Base-by-base conservation (phyloP, 805 yeast species). In the Ogataea pini region DNA sequence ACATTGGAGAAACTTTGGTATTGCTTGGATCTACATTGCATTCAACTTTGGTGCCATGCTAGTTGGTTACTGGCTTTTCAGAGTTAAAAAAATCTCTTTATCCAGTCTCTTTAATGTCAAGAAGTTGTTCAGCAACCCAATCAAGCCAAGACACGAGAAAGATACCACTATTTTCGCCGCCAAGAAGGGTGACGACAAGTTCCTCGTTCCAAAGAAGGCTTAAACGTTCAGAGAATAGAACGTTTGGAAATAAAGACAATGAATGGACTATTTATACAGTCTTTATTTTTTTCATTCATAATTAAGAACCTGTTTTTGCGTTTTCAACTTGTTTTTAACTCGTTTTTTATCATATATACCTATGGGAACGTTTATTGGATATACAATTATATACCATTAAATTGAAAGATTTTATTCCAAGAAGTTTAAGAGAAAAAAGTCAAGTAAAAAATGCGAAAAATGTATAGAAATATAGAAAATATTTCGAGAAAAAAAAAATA, bases 1-100 rank as follows among this genome's bases (percentile, higher is more conserved):
- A 49, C 68, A 81, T 34, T 85, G 89, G 89, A 77, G 89, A 68
- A 80, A 84, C 54, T 68, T 83, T 51, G 89, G 89, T 19, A 71
- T 83, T 57, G 72, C 73, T 58, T 77, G 80, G 73, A 82, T 72
- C 36, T 84, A 76, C 68, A 73, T 80, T 45, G 50, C 69, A 32
- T 80, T 83, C 72, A 82, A 83, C 55, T 48, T 76, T 28, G 52
- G 56, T 47, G 76, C 72, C 9, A 72, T 75, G 75, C 62, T 70
- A 38, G 57, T 34, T 18, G 62, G 67, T 42, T 73, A 72, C 53
- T 72, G 62, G 56, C 19, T 60, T 52, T 61, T 68, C 69, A 58
- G 76, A 66, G 64, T 70, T 52, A 54, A 62, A 58, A 56, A 57
- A 43, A 58, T 76, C 70, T 36, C 69, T 55, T 58, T 69, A 62